Base-by-base conservation (phyloP, 805 yeast genomes). In the Barnettozyma californica region DNA sequence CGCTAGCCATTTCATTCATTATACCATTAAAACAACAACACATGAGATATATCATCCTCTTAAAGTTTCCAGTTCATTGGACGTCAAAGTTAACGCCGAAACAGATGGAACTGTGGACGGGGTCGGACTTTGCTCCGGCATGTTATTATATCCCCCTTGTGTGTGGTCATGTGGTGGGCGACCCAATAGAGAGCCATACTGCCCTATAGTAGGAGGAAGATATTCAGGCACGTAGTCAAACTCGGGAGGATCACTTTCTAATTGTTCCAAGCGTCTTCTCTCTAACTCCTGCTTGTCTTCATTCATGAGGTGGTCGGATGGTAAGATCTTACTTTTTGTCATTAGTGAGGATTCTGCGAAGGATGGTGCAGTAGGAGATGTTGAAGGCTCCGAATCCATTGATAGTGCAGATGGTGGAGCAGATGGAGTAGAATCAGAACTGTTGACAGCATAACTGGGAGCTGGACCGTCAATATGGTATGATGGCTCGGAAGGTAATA, bases 401-500 rank as follows among this genome's bases (percentile, higher is more conserved):
- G 33, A 29, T 9, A 7, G 33, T 5, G 33, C 33, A 13, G 33
- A 29, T 13, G n/a, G n/a, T 2, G 45, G 47, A 14, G 26, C 19
- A 13, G 50, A 42, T 11, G 43, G 48, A 7, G 44, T 40, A 16
- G 23, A 7, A 10, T 44, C 41, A 26, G 25, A 26, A 33, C 33
- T 35, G 41, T 25, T 38, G 13, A 41, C 34, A 11, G 46, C 29
- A 43, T 59, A 59, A 27, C 56, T 53, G 42, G 64, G 63, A 2
- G 55, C 58, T 9, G 61, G 60, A 6, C 49, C 26, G 2, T 38
- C 38, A 8, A 42, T 25, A 21, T 31, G 47, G 19, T 26, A 5
- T 16, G 56, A 48, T 1, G 81, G 81, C 36, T 70, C 84, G 2
- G 88, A 81, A 0, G 92, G 91, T 20, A 83, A 57, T 38, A 84